These are phyloP conservation scores for Crucihimalaya himalaica DNA, from an alignment of 345 rosid genomes.

Conservation along the genomic window DNA sequence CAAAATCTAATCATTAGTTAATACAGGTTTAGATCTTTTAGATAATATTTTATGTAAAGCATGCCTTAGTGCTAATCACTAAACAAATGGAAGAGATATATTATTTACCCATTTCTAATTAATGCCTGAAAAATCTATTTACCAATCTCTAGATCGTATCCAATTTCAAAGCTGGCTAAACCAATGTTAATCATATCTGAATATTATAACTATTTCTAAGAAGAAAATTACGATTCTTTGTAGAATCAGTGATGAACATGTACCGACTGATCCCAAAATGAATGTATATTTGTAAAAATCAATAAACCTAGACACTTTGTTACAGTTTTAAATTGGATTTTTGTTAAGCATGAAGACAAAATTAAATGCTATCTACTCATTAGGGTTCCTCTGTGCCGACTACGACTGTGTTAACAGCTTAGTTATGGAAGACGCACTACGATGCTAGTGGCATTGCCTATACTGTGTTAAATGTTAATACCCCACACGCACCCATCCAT, in stretches of 20 bases:
- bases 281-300: background rate
- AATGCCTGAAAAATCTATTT: background rate
- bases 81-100: conserved; percentile 3
- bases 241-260: background rate
- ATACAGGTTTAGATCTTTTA: conserved; percentile 29
- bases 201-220: background rate
- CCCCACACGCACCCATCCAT: conserved; percentile 39
- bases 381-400: conserved; percentile 10
- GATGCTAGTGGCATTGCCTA: conserved; percentile 37
- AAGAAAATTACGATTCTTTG: conserved; percentile 2
- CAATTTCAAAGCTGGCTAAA: conserved; percentile 26
- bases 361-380: conserved; percentile 14
- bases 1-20: conserved; percentile 38
- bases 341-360: conserved; percentile 9
- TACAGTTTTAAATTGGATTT: background rate
- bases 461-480: conserved; percentile 32
- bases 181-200: conserved; percentile 17
- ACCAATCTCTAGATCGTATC: conserved; percentile 20
- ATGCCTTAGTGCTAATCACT: conserved; percentile 39
- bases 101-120: background rate
- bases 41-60: conserved; percentile 32
- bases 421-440: conserved; percentile 38
- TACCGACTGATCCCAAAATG: background rate
- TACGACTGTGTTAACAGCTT: conserved; percentile 26
- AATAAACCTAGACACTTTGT: background rate